Percentiles rank a stretch among this genome's conserved stretches.
Conservation (phyloP, 495 filamentous ascomycete genomes). For the Aspergillus kassunensis region DNA sequence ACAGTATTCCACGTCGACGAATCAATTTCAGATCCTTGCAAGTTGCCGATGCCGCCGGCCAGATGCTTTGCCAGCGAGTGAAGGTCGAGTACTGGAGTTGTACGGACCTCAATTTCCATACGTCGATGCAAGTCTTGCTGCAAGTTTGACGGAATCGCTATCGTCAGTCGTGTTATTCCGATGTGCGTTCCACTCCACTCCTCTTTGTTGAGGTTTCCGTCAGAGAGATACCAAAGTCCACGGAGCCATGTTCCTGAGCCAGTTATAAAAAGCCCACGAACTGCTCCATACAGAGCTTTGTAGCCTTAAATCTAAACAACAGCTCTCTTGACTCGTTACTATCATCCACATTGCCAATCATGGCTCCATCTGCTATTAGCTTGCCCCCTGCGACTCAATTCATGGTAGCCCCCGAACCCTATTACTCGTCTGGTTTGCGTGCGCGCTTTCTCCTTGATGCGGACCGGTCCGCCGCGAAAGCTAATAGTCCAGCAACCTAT, state of each 20-base stretch:
- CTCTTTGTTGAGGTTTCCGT: background rate
- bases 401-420: slow-evolving; percentile 7
- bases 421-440: slow-evolving; percentile 14
- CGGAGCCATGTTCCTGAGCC: background rate
- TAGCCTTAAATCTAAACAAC: background rate
- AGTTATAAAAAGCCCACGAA: slow-evolving; percentile 11
- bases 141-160: slow-evolving; percentile 5
- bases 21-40: slow-evolving; percentile 5
- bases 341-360: slow-evolving; percentile 7
- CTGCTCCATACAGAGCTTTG: background rate
- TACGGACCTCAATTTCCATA: slow-evolving; percentile 3
- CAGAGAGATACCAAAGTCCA: slow-evolving; percentile 1
- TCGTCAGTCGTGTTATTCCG: slow-evolving; percentile 2
- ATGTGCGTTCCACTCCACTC: slow-evolving; percentile 7
- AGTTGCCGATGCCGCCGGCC: slow-evolving; percentile 3
- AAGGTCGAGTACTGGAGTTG: slow-evolving; percentile 3
- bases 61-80: slow-evolving; percentile 4
- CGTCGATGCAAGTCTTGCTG: slow-evolving; percentile 1
- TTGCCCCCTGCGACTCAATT: slow-evolving; percentile 1
- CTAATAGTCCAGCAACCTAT: slow-evolving; percentile 1
- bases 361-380: slow-evolving; percentile 8
- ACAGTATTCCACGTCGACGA: slow-evolving; percentile 4
- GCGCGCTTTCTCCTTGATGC: slow-evolving; percentile 13
- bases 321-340: background rate
- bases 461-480: slow-evolving; percentile 7